Evolutionary conservation across 2,329 filamentous ascomycete genomes (phyloP).

Genomic region (Verticillium zaregamsianum): DNA sequence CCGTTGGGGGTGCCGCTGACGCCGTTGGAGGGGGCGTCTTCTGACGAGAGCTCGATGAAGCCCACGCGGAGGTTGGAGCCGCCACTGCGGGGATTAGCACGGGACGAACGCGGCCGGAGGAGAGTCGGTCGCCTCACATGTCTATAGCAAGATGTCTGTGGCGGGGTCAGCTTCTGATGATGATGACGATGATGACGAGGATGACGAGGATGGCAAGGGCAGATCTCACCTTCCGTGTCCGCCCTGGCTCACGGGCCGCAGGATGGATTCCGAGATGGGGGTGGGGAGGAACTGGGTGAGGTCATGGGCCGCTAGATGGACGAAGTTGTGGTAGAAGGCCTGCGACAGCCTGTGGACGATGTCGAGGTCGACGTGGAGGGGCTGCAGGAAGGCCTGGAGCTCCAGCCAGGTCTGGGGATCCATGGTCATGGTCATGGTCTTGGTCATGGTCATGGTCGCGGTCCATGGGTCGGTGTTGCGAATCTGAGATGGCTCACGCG

Average conservation of each 20-base stretch:
- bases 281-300: conserved; percentile 55
- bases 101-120: conserved; percentile 2
- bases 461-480: background rate
- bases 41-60: conserved; percentile 56
- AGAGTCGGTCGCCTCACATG: conserved; percentile 45
- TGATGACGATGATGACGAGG: too few relatives aligned
- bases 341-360: conserved; percentile 42
- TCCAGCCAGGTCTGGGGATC: conserved; percentile 7
- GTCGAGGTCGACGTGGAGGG: conserved; percentile 43
- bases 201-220: background rate
- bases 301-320: conserved; percentile 46
- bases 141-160: conserved; percentile 59
- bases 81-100: conserved; percentile 39
- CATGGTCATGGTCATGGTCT: conserved; percentile 13
- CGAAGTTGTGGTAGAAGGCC: conserved; percentile 43
- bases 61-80: conserved; percentile 67
- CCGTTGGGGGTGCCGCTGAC: background rate
- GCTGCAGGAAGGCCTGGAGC: conserved; percentile 42
- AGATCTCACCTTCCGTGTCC: conserved; percentile 44
- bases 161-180: background rate
- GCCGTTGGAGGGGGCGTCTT: conserved; percentile 19
- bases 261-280: conserved; percentile 55
- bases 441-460: too few relatives aligned
- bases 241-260: conserved; percentile 40
- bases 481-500: background rate